Conservation (phyloP, 768 basidiomycete species). For the Rhizopogon vesiculosus region DNA sequence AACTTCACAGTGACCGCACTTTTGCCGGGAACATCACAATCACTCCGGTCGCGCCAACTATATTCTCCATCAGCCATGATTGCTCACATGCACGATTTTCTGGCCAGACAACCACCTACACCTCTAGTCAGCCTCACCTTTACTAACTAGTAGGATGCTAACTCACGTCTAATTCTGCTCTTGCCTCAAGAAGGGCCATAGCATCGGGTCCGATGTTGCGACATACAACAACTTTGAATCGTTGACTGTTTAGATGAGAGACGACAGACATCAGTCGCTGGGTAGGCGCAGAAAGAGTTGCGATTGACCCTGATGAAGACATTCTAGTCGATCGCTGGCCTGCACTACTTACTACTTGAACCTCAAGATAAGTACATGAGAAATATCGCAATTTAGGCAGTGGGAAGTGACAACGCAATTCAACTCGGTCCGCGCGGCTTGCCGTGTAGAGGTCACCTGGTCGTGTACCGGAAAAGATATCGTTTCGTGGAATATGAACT, state of each 20-base stretch:
- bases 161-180: slow-evolving; percentile 50
- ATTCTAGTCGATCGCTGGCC: slow-evolving; percentile 8
- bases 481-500: not conserved
- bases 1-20: slow-evolving; percentile 31
- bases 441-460: not conserved
- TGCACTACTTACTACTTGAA: not conserved
- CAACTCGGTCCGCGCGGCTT: not conserved
- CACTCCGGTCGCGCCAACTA: slow-evolving; percentile 58
- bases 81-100: slow-evolving; percentile 54
- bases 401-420: not conserved
- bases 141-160: not conserved
- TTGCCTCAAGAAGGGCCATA: slow-evolving; percentile 50
- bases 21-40: slow-evolving; percentile 69
- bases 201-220: slow-evolving; percentile 59
- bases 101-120: slow-evolving; percentile 45
- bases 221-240: slow-evolving; percentile 48
- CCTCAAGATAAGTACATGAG: not conserved
- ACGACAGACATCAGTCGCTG: slow-evolving; percentile 21
- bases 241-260: slow-evolving; percentile 19
- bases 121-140: not conserved
- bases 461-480: not conserved
- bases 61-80: slow-evolving; percentile 71
- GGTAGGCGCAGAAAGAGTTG: slow-evolving; percentile 4
- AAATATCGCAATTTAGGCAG: not conserved
- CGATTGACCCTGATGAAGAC: slow-evolving; percentile 22